A percentile compares a stretch with the other conserved stretches of the same genome.
These are phyloP conservation scores for Fusarium gaditjirri DNA, from an alignment of 2,329 filamentous ascomycete species.

Conservation along the genomic window DNA sequence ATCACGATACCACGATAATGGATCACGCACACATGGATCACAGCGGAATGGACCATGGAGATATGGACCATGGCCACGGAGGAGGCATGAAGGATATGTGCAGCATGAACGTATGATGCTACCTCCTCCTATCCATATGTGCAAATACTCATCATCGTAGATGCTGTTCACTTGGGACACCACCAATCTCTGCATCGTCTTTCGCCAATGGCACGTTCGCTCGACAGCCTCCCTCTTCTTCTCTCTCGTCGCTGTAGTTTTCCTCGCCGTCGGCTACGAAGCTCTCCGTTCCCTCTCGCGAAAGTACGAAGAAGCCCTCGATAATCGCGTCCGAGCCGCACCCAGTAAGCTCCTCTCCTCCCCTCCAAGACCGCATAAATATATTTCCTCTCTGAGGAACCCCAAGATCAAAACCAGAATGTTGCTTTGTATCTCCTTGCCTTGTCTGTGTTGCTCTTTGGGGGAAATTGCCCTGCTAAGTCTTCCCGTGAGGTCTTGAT, in stretches of 20 bases:
- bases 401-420: constrained; percentile 27
- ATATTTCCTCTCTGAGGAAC: constrained; percentile 14
- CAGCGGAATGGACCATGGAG: constrained; percentile 55
- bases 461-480: constrained; percentile 47
- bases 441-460: constrained; percentile 22
- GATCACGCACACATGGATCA: constrained; percentile 59
- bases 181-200: constrained; percentile 94
- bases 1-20: constrained; percentile 46
- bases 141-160: constrained; percentile 58
- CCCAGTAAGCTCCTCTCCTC: constrained; percentile 59
- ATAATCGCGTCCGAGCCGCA: constrained; percentile 58
- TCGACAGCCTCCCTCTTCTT: constrained; percentile 78
- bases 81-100: constrained; percentile 75
- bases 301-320: constrained; percentile 74
- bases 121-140: not conserved
- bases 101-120: constrained; percentile 83
- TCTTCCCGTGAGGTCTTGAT: constrained; percentile 44
- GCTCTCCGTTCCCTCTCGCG: constrained; percentile 81
- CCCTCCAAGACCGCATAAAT: not conserved
- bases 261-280: constrained; percentile 93
- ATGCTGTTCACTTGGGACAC: constrained; percentile 99
- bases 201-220: constrained; percentile 87
- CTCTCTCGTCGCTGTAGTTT: constrained; percentile 84
- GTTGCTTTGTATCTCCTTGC: constrained; percentile 24
- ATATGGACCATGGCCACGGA: constrained; percentile 63